phyloP scores from a whole-genome alignment of 2,329 filamentous ascomycete species.

The Ceratocystis destructans region DNA sequence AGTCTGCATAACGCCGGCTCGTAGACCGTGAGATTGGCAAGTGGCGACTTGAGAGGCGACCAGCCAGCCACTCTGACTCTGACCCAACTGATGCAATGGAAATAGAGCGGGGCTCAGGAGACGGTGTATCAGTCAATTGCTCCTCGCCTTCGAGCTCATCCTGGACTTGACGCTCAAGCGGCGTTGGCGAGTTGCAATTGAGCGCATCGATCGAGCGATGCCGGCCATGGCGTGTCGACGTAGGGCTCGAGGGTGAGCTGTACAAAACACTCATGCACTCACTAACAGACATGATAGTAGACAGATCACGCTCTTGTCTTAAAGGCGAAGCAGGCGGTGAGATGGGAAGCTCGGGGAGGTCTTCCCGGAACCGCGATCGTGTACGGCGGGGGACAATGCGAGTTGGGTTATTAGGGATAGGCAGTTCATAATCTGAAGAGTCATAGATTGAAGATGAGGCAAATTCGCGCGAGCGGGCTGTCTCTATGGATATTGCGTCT shows the following conservation, averaged over 20 bases:
- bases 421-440: conserved; percentile 22
- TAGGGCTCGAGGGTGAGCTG: conserved; percentile 12
- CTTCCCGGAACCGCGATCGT: conserved; percentile 82
- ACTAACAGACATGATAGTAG: conserved; percentile 18
- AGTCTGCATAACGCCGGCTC: conserved; percentile 30
- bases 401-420: conserved; percentile 26
- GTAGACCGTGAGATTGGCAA: conserved; percentile 22
- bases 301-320: conserved; percentile 16
- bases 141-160: background rate
- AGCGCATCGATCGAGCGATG: conserved; percentile 18
- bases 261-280: conserved; percentile 16
- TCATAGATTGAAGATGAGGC: conserved; percentile 21
- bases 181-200: conserved; percentile 12
- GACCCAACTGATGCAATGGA: conserved; percentile 91
- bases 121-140: conserved; percentile 25
- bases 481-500: conserved; percentile 28
- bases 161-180: conserved; percentile 20
- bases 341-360: conserved; percentile 71
- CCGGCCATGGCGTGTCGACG: conserved; percentile 6
- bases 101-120: conserved; percentile 50
- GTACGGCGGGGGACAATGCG: conserved; percentile 55
- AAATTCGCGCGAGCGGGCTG: conserved; percentile 32
- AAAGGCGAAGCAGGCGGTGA: conserved; percentile 63
- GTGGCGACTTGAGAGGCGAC: conserved; percentile 32
- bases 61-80: conserved; percentile 90